Evolutionary conservation across 768 basidiomycete species (phyloP).

Genomic region (Russula sp.): DNA sequence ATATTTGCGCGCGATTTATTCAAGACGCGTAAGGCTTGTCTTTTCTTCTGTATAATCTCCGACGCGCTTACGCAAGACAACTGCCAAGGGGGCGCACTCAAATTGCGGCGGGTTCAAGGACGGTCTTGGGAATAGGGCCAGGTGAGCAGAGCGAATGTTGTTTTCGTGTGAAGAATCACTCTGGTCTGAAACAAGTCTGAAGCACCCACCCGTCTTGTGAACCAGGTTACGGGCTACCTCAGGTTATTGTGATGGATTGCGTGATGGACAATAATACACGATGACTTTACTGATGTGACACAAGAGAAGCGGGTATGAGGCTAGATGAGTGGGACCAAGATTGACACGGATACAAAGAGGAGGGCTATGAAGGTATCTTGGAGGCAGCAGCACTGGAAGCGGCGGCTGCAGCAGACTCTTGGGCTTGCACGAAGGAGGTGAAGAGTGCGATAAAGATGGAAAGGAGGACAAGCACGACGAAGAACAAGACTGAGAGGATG

Average conservation of each 20-base stretch:
- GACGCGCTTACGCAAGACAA: not conserved
- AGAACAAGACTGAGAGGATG: slow-evolving; percentile 14
- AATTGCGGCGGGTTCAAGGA: slow-evolving; percentile 73
- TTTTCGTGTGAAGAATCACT: not conserved
- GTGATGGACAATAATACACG: not conserved
- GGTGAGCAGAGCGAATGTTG: slow-evolving; percentile 37
- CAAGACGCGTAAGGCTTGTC: slow-evolving; percentile 62
- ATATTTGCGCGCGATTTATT: slow-evolving; percentile 82
- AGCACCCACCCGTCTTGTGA: slow-evolving; percentile 74
- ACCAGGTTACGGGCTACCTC: slow-evolving; percentile 71
- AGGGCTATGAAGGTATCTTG: not conserved
- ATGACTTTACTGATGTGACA: not conserved
- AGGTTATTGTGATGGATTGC: slow-evolving; percentile 50
- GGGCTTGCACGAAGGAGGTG: slow-evolving; percentile 21
- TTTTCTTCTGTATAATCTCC: not conserved
- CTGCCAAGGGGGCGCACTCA: slow-evolving; percentile 70
- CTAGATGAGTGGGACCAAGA: not conserved
- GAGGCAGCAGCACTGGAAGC: slow-evolving; percentile 16
- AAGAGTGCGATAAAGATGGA: slow-evolving; percentile 20
- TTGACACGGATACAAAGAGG: not conserved
- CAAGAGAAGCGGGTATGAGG: not conserved
- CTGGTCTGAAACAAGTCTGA: not conserved
- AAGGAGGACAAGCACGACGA: slow-evolving; percentile 5
- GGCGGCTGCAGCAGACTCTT: slow-evolving; percentile 16
- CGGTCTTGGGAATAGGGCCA: slow-evolving; percentile 88